These are phyloP conservation scores for Edaphochlamys debaryana DNA, from an alignment of 139 green algal species.

Conservation along the genomic window DNA sequence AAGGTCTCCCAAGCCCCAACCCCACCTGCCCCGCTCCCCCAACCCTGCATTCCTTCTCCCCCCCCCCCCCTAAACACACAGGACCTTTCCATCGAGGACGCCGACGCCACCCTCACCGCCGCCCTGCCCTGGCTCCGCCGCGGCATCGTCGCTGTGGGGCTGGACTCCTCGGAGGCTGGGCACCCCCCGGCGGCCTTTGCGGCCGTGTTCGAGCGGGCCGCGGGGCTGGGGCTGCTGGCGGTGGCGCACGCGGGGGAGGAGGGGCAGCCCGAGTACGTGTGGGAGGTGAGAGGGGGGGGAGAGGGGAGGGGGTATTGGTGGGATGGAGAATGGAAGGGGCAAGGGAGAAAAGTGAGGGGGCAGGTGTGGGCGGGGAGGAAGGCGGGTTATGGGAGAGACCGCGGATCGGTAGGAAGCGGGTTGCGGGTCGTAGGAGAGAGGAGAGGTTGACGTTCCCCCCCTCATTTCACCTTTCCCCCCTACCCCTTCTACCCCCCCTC, in stretches of 20 bases:
- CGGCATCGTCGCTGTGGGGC: slow-evolving; percentile 59
- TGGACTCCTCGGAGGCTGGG: slow-evolving; percentile 62
- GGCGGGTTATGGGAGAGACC: too few species aligned
- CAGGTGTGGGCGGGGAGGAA: too few species aligned
- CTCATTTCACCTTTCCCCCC: too few species aligned
- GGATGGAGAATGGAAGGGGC: too few species aligned
- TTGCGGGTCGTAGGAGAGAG: too few species aligned
- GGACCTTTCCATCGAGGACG: not conserved
- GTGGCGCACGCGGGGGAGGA: slow-evolving; percentile 52
- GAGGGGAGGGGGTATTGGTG: too few species aligned
- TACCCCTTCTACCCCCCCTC: too few species aligned
- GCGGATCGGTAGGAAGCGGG: too few species aligned
- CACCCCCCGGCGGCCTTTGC: slow-evolving; percentile 31
- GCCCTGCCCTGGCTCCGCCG: slow-evolving; percentile 50
- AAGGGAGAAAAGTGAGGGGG: too few species aligned
- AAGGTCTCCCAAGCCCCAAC: not conserved
- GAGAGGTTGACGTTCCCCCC: too few species aligned
- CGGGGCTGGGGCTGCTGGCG: not conserved
- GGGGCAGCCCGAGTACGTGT: slow-evolving; percentile 58
- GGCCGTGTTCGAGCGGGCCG: slow-evolving; percentile 8
- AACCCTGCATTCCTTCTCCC: slow-evolving; percentile 11
- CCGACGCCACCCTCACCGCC: not conserved
- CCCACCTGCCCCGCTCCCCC: not conserved
- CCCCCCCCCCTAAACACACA: not conserved
- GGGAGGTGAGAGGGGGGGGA: slow-evolving; percentile 39